phyloP scores from a whole-genome alignment of 352 stramenopile genomes.

The Pythium sukuiense region DNA sequence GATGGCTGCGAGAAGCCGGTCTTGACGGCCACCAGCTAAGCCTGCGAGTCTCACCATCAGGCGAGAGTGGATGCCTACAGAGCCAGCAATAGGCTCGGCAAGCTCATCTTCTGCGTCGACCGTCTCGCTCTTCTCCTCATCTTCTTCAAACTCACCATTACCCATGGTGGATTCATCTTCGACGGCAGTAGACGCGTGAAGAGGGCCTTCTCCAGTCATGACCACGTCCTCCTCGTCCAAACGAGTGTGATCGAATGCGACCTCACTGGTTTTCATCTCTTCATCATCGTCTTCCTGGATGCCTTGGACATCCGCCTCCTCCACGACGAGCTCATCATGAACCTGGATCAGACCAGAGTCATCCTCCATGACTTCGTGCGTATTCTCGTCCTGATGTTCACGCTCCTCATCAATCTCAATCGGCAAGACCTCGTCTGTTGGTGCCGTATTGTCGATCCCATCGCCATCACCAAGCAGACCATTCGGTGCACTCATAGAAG shows the following conservation, averaged over 20 bases:
- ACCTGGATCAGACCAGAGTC: background rate
- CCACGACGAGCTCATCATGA: background rate
- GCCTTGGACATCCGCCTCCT: background rate
- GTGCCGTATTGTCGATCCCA: background rate
- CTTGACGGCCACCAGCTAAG: background rate
- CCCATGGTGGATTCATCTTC: background rate
- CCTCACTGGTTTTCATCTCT: background rate
- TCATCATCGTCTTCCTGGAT: background rate
- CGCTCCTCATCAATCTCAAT: background rate
- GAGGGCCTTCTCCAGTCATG: background rate
- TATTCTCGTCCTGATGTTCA: background rate
- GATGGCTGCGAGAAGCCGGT: conserved; percentile 19
- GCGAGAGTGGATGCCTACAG: background rate
- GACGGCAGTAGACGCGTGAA: background rate
- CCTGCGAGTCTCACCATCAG: background rate
- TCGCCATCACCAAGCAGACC: background rate
- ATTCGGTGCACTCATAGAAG: too few relatives aligned
- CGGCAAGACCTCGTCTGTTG: background rate
- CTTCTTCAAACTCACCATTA: background rate
- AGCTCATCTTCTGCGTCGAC: background rate
- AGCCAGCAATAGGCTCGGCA: background rate
- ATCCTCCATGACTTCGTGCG: background rate
- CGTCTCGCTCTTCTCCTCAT: background rate
- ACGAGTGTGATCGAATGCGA: background rate
- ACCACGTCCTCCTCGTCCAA: background rate